phyloP scores from a whole-genome alignment of 805 yeast species.

The Dipodascus albidus region DNA sequence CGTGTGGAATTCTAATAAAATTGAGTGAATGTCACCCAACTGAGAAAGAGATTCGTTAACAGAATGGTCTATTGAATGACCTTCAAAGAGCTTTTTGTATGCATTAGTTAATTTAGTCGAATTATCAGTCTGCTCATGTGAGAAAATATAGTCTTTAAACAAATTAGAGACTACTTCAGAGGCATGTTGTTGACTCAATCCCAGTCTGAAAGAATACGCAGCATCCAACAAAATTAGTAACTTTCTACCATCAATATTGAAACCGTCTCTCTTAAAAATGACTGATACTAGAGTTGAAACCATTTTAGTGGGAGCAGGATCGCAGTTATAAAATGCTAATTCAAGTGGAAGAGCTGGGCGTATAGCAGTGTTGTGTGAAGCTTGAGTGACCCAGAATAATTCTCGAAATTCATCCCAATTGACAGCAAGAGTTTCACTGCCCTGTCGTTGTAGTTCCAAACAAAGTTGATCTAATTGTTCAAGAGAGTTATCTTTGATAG shows the following conservation, averaged over 20 bases:
- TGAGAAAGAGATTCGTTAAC: not conserved
- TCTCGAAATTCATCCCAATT: not conserved
- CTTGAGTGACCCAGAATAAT: not conserved
- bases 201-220: not conserved
- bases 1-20: not conserved
- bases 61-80: not conserved
- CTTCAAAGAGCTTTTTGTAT: not conserved
- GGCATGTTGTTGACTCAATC: not conserved
- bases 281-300: not conserved
- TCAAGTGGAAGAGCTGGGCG: conserved; percentile 1
- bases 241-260: not conserved
- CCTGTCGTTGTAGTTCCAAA: not conserved
- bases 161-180: not conserved
- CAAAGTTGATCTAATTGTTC: not conserved
- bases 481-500: not conserved
- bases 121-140: not conserved
- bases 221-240: not conserved
- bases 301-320: not conserved
- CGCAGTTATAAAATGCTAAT: not conserved
- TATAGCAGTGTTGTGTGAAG: not conserved
- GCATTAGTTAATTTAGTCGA: not conserved
- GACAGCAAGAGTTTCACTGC: not conserved
- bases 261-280: not conserved
- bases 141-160: not conserved
- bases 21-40: not conserved